Conservation (phyloP, 257 asterid species). For the Echium plantagineum region DNA sequence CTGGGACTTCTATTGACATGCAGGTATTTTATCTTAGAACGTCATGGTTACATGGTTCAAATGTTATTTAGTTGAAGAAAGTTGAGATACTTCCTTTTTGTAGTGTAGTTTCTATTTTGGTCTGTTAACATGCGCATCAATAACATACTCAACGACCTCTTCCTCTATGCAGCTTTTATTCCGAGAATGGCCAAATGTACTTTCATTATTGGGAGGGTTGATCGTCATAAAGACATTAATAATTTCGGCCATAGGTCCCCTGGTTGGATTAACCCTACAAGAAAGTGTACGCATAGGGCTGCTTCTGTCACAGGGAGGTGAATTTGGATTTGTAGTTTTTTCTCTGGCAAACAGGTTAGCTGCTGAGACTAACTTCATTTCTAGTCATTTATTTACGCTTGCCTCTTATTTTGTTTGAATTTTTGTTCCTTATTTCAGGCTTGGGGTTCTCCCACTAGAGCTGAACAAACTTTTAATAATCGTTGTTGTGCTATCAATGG, state of each 20-base stretch:
- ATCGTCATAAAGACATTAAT: conserved; percentile 80
- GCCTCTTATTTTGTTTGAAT: conserved; percentile 3
- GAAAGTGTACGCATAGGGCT: conserved; percentile 94
- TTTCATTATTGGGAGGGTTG: conserved; percentile 88
- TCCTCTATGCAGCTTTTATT: conserved; percentile 65
- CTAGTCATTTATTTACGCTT: conserved; percentile 3
- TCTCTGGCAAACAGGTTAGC: conserved; percentile 86
- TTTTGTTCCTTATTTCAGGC: conserved; percentile 43
- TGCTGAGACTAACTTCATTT: conserved; percentile 9
- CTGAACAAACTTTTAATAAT: conserved; percentile 95
- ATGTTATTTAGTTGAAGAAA: neutral
- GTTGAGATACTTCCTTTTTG: neutral
- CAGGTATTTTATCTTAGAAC: conserved; percentile 33
- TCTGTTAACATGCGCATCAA: neutral
- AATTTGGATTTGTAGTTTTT: conserved; percentile 91
- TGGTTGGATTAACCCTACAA: conserved; percentile 73
- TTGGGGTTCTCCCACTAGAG: conserved; percentile 97
- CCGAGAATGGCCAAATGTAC: conserved; percentile 98
- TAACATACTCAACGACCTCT: conserved; percentile 5
- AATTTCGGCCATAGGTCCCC: conserved; percentile 91
- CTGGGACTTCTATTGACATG: conserved; percentile 93
- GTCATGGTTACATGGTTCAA: neutral
- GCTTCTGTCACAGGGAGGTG: conserved; percentile 99
- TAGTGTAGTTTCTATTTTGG: neutral
- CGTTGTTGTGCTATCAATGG: conserved; percentile 96